Percentiles rank a stretch among this genome's conserved stretches.
Conservation (phyloP, 352 stramenopile genomes). For the Chrysophaeum taylorii region DNA sequence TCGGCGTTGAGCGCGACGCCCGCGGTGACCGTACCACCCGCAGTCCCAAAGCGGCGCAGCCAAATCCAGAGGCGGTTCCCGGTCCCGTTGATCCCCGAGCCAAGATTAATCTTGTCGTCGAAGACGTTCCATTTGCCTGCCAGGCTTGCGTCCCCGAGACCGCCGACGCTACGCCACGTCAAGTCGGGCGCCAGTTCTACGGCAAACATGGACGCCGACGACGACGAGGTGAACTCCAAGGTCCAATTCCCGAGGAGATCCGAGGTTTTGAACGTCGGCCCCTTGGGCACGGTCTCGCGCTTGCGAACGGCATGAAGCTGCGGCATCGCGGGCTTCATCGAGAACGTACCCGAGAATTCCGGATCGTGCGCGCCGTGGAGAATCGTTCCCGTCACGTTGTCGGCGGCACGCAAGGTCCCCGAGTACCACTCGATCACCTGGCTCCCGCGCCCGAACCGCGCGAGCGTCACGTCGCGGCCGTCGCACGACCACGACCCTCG, state of each 20-base stretch:
- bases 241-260: neutral
- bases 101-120: neutral
- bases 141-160: neutral
- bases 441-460: neutral
- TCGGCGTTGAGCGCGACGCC: neutral
- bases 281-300: too few relatives aligned
- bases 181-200: neutral
- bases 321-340: neutral
- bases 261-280: neutral
- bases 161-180: neutral
- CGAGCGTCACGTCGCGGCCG: neutral
- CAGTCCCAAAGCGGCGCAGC: slow-evolving; percentile 7
- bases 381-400: neutral
- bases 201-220: neutral
- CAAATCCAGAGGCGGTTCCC: neutral
- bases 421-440: neutral
- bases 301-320: neutral
- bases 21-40: neutral
- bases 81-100: slow-evolving; percentile 1
- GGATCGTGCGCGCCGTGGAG: neutral
- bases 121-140: slow-evolving; percentile 8
- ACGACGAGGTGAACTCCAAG: neutral
- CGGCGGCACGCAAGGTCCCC: neutral
- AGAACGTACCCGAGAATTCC: neutral
- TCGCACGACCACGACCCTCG: neutral